Evolutionary conservation across 164 flowering plant genomes (phyloP).

Genomic region (Piper longum): DNA sequence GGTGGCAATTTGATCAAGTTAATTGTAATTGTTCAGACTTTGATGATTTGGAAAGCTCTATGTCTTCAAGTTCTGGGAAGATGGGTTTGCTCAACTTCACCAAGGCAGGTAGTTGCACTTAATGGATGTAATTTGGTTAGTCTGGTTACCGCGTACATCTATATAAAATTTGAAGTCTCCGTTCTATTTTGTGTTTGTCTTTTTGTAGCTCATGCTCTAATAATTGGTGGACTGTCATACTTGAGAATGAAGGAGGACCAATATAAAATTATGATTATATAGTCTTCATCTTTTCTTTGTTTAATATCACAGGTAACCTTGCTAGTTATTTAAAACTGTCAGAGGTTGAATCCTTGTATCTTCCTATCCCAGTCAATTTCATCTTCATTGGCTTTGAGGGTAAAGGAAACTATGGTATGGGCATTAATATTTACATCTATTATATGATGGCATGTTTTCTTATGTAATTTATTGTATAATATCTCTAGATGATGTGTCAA

Average conservation of each 20-base stretch:
- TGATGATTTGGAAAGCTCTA: constrained; percentile 47
- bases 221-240: neutral
- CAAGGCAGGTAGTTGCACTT: constrained; percentile 53
- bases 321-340: constrained; percentile 67
- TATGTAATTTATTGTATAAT: neutral
- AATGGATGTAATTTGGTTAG: neutral
- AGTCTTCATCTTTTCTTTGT: neutral
- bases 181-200: no score
- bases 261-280: neutral
- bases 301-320: constrained; percentile 49
- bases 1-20: neutral
- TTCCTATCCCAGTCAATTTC: constrained; percentile 90
- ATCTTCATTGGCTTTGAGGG: constrained; percentile 97
- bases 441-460: neutral
- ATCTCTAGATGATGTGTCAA: neutral
- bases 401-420: constrained; percentile 82
- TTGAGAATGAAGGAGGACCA: neutral
- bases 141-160: neutral
- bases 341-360: constrained; percentile 79
- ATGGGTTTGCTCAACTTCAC: constrained; percentile 47
- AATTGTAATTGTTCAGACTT: constrained; percentile 32
- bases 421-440: no score
- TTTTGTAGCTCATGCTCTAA: neutral
- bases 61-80: constrained; percentile 30
- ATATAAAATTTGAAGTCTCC: no score